Conservation (phyloP, 768 basidiomycete genomes). For the Candolleomyces aberdarensis region DNA sequence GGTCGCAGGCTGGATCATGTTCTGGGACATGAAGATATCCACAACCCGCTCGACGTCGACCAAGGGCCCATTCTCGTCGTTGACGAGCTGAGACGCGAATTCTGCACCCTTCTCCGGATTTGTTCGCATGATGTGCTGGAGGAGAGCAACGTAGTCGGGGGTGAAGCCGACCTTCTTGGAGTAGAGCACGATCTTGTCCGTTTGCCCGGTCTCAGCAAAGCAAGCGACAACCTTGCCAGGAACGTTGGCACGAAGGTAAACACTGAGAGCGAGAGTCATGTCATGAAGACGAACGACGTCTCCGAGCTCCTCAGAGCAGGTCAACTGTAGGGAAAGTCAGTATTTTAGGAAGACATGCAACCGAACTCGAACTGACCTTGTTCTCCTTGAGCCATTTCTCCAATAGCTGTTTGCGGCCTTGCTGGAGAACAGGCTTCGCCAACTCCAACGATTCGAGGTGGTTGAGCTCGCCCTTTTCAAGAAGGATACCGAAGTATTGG, state of each 20-base stretch:
- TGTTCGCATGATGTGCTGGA: constrained; percentile 95
- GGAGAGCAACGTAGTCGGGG: constrained; percentile 87
- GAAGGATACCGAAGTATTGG: constrained; percentile 97
- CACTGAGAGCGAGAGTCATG: constrained; percentile 95
- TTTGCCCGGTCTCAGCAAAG: constrained; percentile 98
- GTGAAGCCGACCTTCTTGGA: constrained; percentile 94
- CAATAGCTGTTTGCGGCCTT: constrained; percentile 92
- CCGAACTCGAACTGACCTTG: constrained; percentile 54
- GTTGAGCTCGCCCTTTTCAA: constrained; percentile 98
- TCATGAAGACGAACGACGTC: constrained; percentile 94
- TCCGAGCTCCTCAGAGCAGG: constrained; percentile 97
- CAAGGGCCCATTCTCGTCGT: constrained; percentile 89
- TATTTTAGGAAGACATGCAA: not conserved
- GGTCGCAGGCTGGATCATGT: constrained; percentile 99
- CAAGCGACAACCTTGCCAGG: constrained; percentile 99
- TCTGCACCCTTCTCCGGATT: constrained; percentile 98
- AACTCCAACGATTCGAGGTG: constrained; percentile 94
- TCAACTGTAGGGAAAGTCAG: constrained; percentile 55
- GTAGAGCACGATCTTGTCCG: constrained; percentile 96
- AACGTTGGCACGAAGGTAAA: constrained; percentile 95
- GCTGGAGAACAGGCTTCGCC: constrained; percentile 91
- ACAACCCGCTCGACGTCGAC: constrained; percentile 95
- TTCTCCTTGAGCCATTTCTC: constrained; percentile 99
- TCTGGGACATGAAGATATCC: constrained; percentile 99
- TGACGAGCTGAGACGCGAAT: constrained; percentile 92